Percentiles rank a stretch among this genome's conserved stretches.
Evolutionary conservation across 2,329 filamentous ascomycete genomes (phyloP).

Genomic region (Pyrenophora teres): DNA sequence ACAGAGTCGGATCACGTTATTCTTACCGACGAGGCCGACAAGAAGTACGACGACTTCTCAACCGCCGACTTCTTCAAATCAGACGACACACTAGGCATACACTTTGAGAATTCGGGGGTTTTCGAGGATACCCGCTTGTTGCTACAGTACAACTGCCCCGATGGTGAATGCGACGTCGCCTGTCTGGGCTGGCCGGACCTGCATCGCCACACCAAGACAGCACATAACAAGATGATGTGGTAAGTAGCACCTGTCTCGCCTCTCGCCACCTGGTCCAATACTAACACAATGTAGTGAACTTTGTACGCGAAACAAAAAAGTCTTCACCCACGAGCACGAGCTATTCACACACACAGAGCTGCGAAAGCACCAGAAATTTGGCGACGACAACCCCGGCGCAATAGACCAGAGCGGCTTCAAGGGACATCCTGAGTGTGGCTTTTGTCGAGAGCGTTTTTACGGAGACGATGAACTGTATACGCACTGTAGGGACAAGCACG

Average conservation of each 20-base stretch:
- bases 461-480: slow-evolving; percentile 93
- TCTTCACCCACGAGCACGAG: slow-evolving; percentile 97
- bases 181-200: slow-evolving; percentile 80
- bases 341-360: slow-evolving; percentile 82
- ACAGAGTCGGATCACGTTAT: slow-evolving; percentile 80
- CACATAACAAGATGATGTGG: slow-evolving; percentile 87
- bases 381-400: slow-evolving; percentile 88
- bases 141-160: slow-evolving; percentile 93
- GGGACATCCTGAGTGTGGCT: slow-evolving; percentile 91
- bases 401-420: slow-evolving; percentile 94
- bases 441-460: slow-evolving; percentile 91
- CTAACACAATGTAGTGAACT: slow-evolving; percentile 64
- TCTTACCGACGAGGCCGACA: slow-evolving; percentile 83
- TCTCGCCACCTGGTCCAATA: background rate
- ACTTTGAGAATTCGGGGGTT: slow-evolving; percentile 86
- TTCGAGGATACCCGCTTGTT: slow-evolving; percentile 88
- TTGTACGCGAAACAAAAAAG: slow-evolving; percentile 93
- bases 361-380: slow-evolving; percentile 83
- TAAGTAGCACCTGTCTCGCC: slow-evolving; percentile 41
- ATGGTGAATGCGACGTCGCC: slow-evolving; percentile 80
- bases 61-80: slow-evolving; percentile 73
- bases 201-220: slow-evolving; percentile 78
- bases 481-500: slow-evolving; percentile 92
- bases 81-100: slow-evolving; percentile 87
- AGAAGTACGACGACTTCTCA: slow-evolving; percentile 83